Base-by-base conservation (phyloP, 768 basidiomycete genomes). In the Pholiota molesta region DNA sequence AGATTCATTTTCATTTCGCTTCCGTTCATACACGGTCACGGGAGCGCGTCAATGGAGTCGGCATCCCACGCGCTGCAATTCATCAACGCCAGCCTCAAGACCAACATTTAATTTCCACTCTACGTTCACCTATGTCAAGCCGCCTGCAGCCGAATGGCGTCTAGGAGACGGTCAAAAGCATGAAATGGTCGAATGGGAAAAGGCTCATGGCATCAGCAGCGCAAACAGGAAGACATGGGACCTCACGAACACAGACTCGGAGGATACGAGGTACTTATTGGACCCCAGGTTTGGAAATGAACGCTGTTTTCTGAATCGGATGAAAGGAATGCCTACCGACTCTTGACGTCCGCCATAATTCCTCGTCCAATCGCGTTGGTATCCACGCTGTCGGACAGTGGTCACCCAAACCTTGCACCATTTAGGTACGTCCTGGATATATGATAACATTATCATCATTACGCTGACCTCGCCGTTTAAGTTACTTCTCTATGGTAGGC, bases 331-430 rank as follows among this genome's bases (percentile, higher is more conserved):
- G 66, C 72, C 8, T 87, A 89, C 71, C 76, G 75, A 28, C 67
- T 89, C 59, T 66, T 89, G 66, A 86, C 82, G 10, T 85, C 83
- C 55, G 83, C 82, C 9, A 80, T 90, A 59, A 71, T 85, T 13
- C 90, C 89, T 19, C 81, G 91, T 40, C 89, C 89, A 13, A 83
- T 91, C 55, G 89, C 86, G 1, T 82, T 91, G 62, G 82, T 90
- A 39, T 89, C 88, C 13, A 81, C 87, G 8, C 61, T 86, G 42
- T 83, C 83, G n/a, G 61, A 67, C 4, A 72, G 79, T 58, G 86
- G 84, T 2, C 67, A 76, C 16, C 78, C 78, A 19, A 91, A 90
- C 73, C 81, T 91, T 51, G 86, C 88, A 5, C 85, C 87, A 1
- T 88, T 89, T 74, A 90, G 88, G 82, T 86, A 69, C 63, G 72